These are phyloP conservation scores for Oryza brachyantha DNA, from an alignment of 176 grass and related monocot genomes.

Conservation along the genomic window DNA sequence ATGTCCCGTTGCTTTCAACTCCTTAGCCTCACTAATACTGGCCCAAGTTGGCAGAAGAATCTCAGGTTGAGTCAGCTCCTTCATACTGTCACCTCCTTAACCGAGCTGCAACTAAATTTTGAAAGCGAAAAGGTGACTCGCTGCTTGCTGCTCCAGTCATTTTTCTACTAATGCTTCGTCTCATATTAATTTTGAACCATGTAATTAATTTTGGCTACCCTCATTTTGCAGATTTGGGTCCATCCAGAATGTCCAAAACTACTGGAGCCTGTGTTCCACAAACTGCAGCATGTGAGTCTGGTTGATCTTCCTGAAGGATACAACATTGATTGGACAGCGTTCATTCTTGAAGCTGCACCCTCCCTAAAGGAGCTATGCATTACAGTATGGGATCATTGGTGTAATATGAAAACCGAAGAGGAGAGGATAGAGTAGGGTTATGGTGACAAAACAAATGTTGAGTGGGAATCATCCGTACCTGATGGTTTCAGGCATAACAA, in stretches of 20 bases:
- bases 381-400: background rate
- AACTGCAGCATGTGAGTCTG: background rate
- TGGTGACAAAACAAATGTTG: background rate
- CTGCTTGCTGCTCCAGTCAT: background rate
- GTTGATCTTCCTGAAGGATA: constrained; percentile 1
- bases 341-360: background rate
- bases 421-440: background rate
- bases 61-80: background rate
- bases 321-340: background rate
- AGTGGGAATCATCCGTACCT: background rate
- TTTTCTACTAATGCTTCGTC: background rate
- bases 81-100: background rate
- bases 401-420: background rate
- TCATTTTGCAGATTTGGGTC: background rate
- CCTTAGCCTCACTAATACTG: background rate
- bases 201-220: no score
- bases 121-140: background rate
- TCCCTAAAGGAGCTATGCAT: background rate
- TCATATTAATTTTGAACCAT: no score
- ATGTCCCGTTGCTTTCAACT: constrained; percentile 1
- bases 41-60: background rate
- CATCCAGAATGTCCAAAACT: constrained; percentile 8
- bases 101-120: background rate
- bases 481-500: background rate
- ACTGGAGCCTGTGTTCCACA: background rate